Evolutionary conservation across 257 asterid species (phyloP).

Genomic region (Mitragyna speciosa): DNA sequence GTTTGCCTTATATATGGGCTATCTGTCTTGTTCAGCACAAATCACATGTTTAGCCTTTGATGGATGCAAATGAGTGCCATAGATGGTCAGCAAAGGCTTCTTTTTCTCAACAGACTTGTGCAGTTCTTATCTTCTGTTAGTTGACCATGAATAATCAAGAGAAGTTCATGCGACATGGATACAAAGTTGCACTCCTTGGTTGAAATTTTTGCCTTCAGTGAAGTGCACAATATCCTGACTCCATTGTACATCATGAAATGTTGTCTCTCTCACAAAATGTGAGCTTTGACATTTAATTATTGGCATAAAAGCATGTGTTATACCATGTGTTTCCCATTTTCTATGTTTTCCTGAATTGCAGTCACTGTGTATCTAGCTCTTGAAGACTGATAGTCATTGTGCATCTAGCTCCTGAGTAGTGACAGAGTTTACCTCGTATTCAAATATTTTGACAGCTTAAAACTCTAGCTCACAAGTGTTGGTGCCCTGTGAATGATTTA

Average conservation of each 20-base stretch:
- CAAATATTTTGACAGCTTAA: neutral
- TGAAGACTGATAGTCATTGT: no score
- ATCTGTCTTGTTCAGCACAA: neutral
- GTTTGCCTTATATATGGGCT: constrained; percentile 42
- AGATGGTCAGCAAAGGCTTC: constrained; percentile 13
- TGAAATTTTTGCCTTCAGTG: neutral
- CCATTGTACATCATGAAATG: neutral
- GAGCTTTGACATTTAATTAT: neutral
- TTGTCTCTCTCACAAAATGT: neutral
- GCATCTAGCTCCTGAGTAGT: no score
- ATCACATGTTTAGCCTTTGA: constrained; percentile 11
- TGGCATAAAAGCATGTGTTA: neutral
- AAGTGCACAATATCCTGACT: neutral
- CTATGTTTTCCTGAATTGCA: neutral
- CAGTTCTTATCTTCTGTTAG: constrained; percentile 18
- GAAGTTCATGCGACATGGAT: constrained; percentile 7
- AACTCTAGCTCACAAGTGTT: neutral
- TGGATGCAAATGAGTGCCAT: constrained; percentile 9
- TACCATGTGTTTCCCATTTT: neutral
- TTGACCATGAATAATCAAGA: constrained; percentile 6
- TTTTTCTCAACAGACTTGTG: constrained; percentile 13
- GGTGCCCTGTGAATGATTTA: neutral
- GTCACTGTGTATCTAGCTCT: no score
- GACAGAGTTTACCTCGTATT: neutral
- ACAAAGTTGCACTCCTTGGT: neutral